phyloP scores from a whole-genome alignment of 2,329 filamentous ascomycete genomes.

The Fusarium tanahbumbuense region DNA sequence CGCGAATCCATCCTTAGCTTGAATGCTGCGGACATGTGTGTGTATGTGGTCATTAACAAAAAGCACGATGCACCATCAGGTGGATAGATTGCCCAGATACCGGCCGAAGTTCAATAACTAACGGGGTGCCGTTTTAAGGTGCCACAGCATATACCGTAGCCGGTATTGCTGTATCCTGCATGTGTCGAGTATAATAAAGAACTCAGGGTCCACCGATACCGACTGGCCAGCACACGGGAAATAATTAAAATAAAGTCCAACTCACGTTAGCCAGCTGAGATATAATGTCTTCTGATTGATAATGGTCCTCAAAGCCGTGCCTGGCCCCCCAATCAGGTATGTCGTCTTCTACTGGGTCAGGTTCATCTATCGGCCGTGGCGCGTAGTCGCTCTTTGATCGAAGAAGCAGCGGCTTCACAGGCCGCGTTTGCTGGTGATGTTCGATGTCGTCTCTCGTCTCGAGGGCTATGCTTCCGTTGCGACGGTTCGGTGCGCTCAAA shows the following conservation, averaged over 20 bases:
- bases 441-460: slow-evolving; percentile 50
- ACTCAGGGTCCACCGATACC: slow-evolving; percentile 52
- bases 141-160: slow-evolving; percentile 2
- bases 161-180: slow-evolving; percentile 5
- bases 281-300: slow-evolving; percentile 90
- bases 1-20: neutral
- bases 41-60: neutral
- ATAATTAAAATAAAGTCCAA: slow-evolving; percentile 43
- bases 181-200: slow-evolving; percentile 10
- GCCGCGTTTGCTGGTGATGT: slow-evolving; percentile 53
- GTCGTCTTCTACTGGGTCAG: slow-evolving; percentile 59
- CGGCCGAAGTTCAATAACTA: neutral
- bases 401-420: slow-evolving; percentile 62
- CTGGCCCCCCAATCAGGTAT: slow-evolving; percentile 69
- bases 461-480: slow-evolving; percentile 48
- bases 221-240: slow-evolving; percentile 14
- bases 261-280: slow-evolving; percentile 83
- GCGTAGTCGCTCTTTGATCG: slow-evolving; percentile 69
- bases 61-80: neutral
- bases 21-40: neutral
- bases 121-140: neutral
- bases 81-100: neutral
- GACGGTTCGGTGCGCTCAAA: slow-evolving; percentile 59
- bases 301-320: slow-evolving; percentile 93
- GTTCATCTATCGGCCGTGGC: slow-evolving; percentile 55